A percentile compares a stretch with the other conserved stretches of the same genome.
These are phyloP conservation scores for Begonia loranthoides DNA, from an alignment of 306 rosid genomes.

Conservation along the genomic window DNA sequence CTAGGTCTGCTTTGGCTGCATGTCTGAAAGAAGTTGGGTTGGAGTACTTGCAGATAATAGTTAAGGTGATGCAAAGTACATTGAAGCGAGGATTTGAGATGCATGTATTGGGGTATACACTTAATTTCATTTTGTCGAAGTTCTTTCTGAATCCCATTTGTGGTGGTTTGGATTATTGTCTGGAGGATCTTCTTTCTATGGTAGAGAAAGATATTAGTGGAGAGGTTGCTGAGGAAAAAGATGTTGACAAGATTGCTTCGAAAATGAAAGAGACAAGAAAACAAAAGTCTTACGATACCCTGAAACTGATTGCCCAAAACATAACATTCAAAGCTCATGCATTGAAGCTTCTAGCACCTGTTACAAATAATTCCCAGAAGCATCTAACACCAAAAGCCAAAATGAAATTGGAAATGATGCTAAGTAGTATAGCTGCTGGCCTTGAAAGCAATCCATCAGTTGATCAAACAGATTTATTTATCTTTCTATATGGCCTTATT, in stretches of 20 bases:
- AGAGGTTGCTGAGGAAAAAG: constrained; percentile 86
- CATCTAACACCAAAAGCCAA: constrained; percentile 52
- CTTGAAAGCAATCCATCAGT: constrained; percentile 75
- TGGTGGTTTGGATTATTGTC: constrained; percentile 77
- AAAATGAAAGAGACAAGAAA: constrained; percentile 90
- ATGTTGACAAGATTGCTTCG: constrained; percentile 83
- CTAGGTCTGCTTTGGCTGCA: constrained; percentile 75
- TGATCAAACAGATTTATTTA: constrained; percentile 55
- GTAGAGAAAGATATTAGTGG: constrained; percentile 79
- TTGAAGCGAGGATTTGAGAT: constrained; percentile 83
- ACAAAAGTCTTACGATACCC: constrained; percentile 68
- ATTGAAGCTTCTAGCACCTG: constrained; percentile 52
- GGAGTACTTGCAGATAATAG: constrained; percentile 68
- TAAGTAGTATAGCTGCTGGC: constrained; percentile 64
- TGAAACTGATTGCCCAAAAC: constrained; percentile 61
- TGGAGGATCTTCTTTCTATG: constrained; percentile 67
- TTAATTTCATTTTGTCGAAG: constrained; percentile 66
- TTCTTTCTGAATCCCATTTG: constrained; percentile 33
- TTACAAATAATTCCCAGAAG: constrained; percentile 48
- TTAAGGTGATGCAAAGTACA: constrained; percentile 54
- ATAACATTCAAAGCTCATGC: constrained; percentile 66
- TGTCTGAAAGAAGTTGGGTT: constrained; percentile 91
- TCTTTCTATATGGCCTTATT: constrained; percentile 53
- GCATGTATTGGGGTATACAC: constrained; percentile 85
- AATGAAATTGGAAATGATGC: constrained; percentile 68